Evolutionary conservation across 2,329 filamentous ascomycete species (phyloP), one percentile per base, ranked within the genome.

Genomic region (Orbilia ellipsospora): DNA sequence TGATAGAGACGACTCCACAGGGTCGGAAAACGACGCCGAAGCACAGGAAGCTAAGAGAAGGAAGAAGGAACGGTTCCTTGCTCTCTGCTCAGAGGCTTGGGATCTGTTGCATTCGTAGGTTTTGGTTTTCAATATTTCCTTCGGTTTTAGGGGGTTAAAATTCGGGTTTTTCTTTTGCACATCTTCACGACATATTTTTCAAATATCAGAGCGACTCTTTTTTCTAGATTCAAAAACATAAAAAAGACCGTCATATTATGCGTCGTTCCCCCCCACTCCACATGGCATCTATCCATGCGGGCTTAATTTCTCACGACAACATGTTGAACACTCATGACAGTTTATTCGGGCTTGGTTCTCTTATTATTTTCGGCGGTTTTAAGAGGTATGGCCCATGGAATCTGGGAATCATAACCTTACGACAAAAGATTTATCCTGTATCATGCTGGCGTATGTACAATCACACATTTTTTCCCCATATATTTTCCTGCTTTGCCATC

Each of bases 31-130:
- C 52, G 72, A 74, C 26, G 72, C 72, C 40, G 68, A 76, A 42
- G 91, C 92, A 67, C 92, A 92, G 44, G 93, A 95, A 79, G 92
- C 90, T 4, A 90, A 92, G 82, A 87, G 88, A 79, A 90, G 88
- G 80, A 98, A 98, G 88, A 93, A 93, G 81, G 93, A 97, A 51
- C 93, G 97, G 82, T 99, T 99, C 81, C 85, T 99, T 78, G 86
- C 88, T 67, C 84, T 98, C 59, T 97, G 94, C 82, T 89, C 92
- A 79, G 87, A 92, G 80, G 95, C 95, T 7, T 99, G 95, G 95
- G 95, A 99, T 84, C 83, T 99, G 28, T 97, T 98, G 83, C 95
- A 98, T 85, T 97, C 93, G 75, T 77, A 77, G 67, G 18, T 56
- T 62, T 13, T 7, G 62, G 44, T 60, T 51, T 61, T 56, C 51